phyloP scores from a whole-genome alignment of 306 rosid species.

The Acacia confusa region DNA sequence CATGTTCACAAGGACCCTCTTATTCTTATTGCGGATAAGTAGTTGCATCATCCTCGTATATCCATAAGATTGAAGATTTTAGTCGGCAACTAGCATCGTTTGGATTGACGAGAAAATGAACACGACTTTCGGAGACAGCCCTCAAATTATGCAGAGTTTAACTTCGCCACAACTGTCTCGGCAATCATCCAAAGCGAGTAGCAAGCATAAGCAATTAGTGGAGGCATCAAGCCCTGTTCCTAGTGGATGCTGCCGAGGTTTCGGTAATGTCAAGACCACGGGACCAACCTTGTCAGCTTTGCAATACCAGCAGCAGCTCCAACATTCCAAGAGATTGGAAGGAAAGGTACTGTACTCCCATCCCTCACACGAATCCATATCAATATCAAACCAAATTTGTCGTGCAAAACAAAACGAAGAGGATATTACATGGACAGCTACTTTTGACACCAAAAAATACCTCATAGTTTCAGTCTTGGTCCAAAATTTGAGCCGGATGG shows the following conservation, averaged over 20 bases:
- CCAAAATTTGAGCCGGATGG: background rate
- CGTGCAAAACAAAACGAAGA: background rate
- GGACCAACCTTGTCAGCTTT: constrained; percentile 40
- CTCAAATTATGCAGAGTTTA: background rate
- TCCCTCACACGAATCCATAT: background rate
- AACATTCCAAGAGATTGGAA: constrained; percentile 37
- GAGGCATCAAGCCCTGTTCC: constrained; percentile 28
- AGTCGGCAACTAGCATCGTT: background rate
- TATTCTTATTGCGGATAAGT: background rate
- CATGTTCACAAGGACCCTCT: background rate
- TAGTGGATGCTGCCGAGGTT: constrained; percentile 49
- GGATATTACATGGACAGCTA: background rate
- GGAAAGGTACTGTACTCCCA: constrained; percentile 40
- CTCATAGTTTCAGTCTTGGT: background rate
- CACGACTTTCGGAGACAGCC: constrained; percentile 11
- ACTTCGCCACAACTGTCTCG: constrained; percentile 16
- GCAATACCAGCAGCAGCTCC: constrained; percentile 22
- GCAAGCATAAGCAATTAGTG: background rate
- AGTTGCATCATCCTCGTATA: background rate
- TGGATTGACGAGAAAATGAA: background rate
- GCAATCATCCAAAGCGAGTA: constrained; percentile 21
- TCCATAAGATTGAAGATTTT: background rate
- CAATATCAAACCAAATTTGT: background rate
- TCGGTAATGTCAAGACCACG: constrained; percentile 36
- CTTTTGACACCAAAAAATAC: background rate